These are phyloP conservation scores for Xerocomus brunneocitrinus DNA, from an alignment of 768 basidiomycete genomes.

Conservation along the genomic window DNA sequence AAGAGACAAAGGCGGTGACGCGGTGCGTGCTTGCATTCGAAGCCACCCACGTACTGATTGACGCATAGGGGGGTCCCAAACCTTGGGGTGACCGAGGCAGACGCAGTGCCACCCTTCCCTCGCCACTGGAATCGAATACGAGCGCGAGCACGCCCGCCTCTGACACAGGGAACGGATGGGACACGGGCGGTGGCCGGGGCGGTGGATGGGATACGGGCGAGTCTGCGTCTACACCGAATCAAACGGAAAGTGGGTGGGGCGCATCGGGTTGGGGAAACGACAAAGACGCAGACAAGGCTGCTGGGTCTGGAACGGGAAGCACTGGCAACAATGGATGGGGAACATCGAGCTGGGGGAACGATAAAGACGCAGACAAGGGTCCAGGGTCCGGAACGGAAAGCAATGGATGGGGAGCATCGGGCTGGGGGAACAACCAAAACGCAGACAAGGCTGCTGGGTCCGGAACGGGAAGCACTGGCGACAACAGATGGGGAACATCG, in stretches of 20 bases:
- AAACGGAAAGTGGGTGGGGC: slow-evolving; percentile 5
- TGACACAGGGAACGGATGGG: slow-evolving; percentile 9
- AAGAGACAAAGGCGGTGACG: slow-evolving; percentile 15
- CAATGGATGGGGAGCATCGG: background rate
- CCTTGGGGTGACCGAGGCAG: slow-evolving; percentile 2
- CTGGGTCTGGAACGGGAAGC: background rate
- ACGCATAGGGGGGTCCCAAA: slow-evolving; percentile 7
- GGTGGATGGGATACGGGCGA: slow-evolving; percentile 7
- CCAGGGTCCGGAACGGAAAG: background rate
- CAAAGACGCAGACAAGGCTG: background rate
- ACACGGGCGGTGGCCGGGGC: slow-evolving; percentile 1
- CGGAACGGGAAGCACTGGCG: no score
- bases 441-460: no score
- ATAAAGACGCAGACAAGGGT: no score
- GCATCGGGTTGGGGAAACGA: background rate
- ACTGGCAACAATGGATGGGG: slow-evolving; percentile 1
- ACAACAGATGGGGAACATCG: background rate
- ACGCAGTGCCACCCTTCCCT: background rate
- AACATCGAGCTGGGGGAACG: no score
- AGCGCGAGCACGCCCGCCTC: background rate
- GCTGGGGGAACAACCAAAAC: no score
- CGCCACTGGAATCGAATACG: background rate
- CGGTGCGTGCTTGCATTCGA: slow-evolving; percentile 11
- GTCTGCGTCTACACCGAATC: background rate
- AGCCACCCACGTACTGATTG: background rate